Base-by-base conservation (phyloP, 441 rosid genomes). In the Corymbia citriodora region DNA sequence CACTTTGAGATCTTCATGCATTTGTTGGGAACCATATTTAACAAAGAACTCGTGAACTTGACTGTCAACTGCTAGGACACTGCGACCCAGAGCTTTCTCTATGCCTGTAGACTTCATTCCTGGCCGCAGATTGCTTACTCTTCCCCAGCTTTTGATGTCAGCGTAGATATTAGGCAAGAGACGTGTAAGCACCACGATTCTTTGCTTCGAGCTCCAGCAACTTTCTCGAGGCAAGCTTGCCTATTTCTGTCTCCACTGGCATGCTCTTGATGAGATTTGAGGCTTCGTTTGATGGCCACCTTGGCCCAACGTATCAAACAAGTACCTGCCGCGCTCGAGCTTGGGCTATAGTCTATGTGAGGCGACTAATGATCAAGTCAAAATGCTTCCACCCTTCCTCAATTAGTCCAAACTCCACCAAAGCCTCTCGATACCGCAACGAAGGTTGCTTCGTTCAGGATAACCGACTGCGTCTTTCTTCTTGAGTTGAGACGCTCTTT, bases 251-350 rank as follows among this genome's bases (percentile, higher is more conserved):
- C 92, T 93, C 94, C 91, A 94, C 87, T 9, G 96, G 96, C 97
- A 96, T 92, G 87, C 29, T 61, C 72, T 90, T 89, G 87, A 95
- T 95, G 89, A 94, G 88, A 85, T 91, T 65, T 6, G 93, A 87
- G 29, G 97, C 96, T 12, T 95, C 95, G 40, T 93, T 91, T 85
- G 95, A 92, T 89, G 93, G 29, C 96, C 96, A 55, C 95, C 94
- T 57, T 94, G 94, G 61, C 94, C 96, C 87, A 94, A 94, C 91
- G 93, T 90, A 91, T 95, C 97, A 55, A 96, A 96, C 92, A 95
- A 92, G 93, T 96, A 95, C 65, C 96, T 96, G 55, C 93, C 95
- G 89, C 95, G 97, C 94, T 93, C 97, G 7, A 92, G 86, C 53
- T 89, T 89, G 90, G 96, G 97, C 88, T 95, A 94, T 87, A 94